Percentiles rank a stretch among this genome's conserved stretches.
Conservation (phyloP, 2,329 filamentous ascomycete genomes). For the Aspergillus ustus region DNA sequence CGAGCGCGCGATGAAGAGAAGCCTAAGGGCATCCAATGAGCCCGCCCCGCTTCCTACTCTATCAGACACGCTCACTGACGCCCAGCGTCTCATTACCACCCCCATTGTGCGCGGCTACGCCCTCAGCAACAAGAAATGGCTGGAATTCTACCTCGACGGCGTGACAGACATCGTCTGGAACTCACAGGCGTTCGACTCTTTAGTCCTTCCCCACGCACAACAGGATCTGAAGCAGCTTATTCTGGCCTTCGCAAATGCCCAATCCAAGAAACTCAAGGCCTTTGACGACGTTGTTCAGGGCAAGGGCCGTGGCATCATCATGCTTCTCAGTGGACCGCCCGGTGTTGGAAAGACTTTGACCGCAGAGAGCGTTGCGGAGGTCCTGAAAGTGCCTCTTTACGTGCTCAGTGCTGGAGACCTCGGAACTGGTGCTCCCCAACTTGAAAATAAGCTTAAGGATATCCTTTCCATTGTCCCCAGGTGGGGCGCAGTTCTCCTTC, state of each 20-base stretch:
- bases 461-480: conserved; percentile 53
- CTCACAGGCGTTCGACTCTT: background rate
- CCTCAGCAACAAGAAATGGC: conserved; percentile 14
- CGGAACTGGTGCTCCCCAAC: conserved; percentile 46
- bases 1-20: background rate
- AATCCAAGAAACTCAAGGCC: background rate
- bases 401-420: conserved; percentile 55
- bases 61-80: background rate
- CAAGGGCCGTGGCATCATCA: background rate
- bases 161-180: conserved; percentile 16
- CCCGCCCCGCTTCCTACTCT: background rate
- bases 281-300: conserved; percentile 3
- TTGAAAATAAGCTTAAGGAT: conserved; percentile 51
- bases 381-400: conserved; percentile 56
- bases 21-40: background rate
- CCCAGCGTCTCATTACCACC: background rate
- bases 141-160: conserved; percentile 7
- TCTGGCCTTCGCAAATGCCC: background rate
- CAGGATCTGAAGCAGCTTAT: background rate
- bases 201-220: background rate
- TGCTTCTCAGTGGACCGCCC: background rate
- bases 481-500: conserved; percentile 58
- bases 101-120: background rate
- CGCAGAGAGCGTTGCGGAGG: conserved; percentile 48
- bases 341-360: conserved; percentile 6